Evolutionary conservation across 2,329 filamentous ascomycete genomes (phyloP).

Genomic region (Colletotrichum orbiculare): DNA sequence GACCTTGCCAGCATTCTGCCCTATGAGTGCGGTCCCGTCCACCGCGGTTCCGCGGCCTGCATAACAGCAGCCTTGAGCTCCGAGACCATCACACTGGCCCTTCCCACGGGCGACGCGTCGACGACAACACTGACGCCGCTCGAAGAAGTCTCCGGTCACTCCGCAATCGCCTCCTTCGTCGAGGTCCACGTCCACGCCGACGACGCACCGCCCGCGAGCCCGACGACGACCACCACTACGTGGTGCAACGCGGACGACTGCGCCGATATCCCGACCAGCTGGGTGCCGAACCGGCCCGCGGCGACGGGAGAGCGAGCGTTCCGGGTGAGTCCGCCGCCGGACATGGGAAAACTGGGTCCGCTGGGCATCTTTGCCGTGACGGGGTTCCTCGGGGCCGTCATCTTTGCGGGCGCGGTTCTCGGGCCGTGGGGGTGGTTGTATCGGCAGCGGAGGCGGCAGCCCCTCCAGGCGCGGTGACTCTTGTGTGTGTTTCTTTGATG

Average conservation of each 20-base stretch:
- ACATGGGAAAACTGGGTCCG: slow-evolving; percentile 14
- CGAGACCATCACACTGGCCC: not conserved
- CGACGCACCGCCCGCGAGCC: not conserved
- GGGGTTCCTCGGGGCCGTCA: not conserved
- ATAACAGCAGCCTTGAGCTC: not conserved
- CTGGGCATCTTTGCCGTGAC: slow-evolving; percentile 13
- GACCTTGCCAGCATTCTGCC: not conserved
- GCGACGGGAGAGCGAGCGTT: not conserved
- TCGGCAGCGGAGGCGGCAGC: not conserved
- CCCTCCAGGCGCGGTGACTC: not conserved
- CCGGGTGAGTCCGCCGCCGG: slow-evolving; percentile 6
- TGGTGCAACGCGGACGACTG: not conserved
- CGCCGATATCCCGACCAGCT: not conserved
- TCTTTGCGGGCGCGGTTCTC: slow-evolving; percentile 2
- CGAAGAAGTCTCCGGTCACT: too few relatives aligned
- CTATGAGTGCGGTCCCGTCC: not conserved
- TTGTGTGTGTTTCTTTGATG: not conserved
- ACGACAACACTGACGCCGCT: not conserved
- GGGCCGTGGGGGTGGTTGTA: not conserved
- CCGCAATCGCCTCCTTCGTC: not conserved
- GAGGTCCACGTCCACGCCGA: not conserved
- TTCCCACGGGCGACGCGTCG: not conserved
- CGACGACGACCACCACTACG: not conserved
- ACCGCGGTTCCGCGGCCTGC: not conserved
- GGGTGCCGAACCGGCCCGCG: not conserved